These are phyloP conservation scores for Penicillium mononematosum DNA, from an alignment of 495 filamentous ascomycete species.

Conservation along the genomic window DNA sequence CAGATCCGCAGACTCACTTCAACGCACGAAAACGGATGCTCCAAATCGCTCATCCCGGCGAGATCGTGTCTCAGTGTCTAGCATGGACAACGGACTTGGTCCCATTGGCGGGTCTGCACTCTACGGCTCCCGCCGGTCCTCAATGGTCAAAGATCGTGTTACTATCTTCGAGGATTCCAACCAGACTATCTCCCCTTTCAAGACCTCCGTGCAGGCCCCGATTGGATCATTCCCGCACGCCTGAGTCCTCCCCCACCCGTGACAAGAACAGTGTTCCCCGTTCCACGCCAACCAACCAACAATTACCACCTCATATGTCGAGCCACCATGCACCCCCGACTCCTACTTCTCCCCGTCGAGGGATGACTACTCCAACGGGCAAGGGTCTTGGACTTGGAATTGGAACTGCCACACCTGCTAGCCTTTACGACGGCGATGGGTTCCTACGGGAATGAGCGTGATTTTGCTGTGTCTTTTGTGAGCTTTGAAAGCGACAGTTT, in stretches of 20 bases:
- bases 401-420: slow-evolving; percentile 40
- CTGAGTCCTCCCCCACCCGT: slow-evolving; percentile 15
- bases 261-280: slow-evolving; percentile 16
- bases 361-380: slow-evolving; percentile 33
- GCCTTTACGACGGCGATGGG: slow-evolving; percentile 51
- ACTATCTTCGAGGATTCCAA: slow-evolving; percentile 43
- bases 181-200: slow-evolving; percentile 19
- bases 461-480: slow-evolving; percentile 3
- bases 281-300: slow-evolving; percentile 14
- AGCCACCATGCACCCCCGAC: slow-evolving; percentile 17
- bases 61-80: slow-evolving; percentile 12
- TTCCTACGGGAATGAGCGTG: slow-evolving; percentile 44
- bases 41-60: slow-evolving; percentile 6
- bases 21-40: slow-evolving; percentile 21
- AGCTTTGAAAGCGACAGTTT: slow-evolving; percentile 8
- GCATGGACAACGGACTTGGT: slow-evolving; percentile 13
- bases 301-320: slow-evolving; percentile 16
- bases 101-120: slow-evolving; percentile 7
- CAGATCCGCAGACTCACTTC: slow-evolving; percentile 23
- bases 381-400: slow-evolving; percentile 38
- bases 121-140: neutral
- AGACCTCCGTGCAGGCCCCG: slow-evolving; percentile 6
- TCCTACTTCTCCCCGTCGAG: slow-evolving; percentile 23
- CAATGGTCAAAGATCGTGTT: slow-evolving; percentile 29
- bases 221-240: slow-evolving; percentile 14